These are phyloP conservation scores for Calonectria naviculata DNA, from an alignment of 2,329 filamentous ascomycete genomes.

Conservation along the genomic window DNA sequence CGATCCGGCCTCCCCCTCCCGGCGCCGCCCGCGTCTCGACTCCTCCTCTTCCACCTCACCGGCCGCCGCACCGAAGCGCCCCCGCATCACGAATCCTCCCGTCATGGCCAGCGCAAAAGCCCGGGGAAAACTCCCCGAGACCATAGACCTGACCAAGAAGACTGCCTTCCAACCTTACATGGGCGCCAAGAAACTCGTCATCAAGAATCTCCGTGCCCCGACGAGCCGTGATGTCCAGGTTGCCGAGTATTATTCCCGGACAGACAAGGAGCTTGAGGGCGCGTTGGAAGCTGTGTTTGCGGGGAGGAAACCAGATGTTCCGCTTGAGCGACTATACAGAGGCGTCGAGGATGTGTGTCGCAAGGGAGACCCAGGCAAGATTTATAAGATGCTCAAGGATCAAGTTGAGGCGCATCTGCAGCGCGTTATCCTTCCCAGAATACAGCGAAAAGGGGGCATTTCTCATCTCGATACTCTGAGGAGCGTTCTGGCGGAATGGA, in stretches of 20 bases:
- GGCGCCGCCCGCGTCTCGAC: constrained; percentile 51
- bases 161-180: constrained; percentile 75
- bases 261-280: constrained; percentile 78
- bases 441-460: constrained; percentile 60
- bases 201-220: constrained; percentile 86
- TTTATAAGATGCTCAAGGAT: constrained; percentile 74
- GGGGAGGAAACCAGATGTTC: constrained; percentile 70
- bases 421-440: constrained; percentile 64
- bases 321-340: constrained; percentile 90
- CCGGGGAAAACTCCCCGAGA: constrained; percentile 53
- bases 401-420: constrained; percentile 77
- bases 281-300: constrained; percentile 81
- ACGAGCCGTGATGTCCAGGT: constrained; percentile 69
- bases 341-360: constrained; percentile 93
- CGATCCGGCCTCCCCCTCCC: constrained; percentile 46
- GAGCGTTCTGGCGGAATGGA: constrained; percentile 71
- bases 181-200: constrained; percentile 87
- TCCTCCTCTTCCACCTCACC: constrained; percentile 45
- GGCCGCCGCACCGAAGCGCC: constrained; percentile 44
- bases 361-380: constrained; percentile 74
- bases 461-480: constrained; percentile 74
- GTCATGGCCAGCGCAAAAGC: constrained; percentile 50
- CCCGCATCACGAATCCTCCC: constrained; percentile 41
- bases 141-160: constrained; percentile 47
- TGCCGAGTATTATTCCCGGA: constrained; percentile 81